Percentiles rank a stretch among this genome's conserved stretches.
Evolutionary conservation across 2,329 filamentous ascomycete genomes (phyloP).

Genomic region (Scorias spongiosa): DNA sequence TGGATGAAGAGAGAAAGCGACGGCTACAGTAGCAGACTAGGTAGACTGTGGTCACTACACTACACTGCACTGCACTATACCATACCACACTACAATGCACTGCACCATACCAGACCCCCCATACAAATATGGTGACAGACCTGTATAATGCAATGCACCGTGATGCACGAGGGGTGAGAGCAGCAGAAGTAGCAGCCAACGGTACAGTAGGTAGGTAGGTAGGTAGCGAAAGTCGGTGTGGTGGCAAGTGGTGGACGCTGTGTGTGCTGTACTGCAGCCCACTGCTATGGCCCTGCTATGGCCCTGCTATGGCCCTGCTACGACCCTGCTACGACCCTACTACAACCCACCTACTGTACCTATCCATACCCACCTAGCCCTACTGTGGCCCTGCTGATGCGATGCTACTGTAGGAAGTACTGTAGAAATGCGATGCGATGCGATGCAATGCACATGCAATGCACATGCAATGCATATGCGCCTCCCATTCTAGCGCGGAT

Average conservation of each 20-base stretch:
- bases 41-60: background rate
- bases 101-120: background rate
- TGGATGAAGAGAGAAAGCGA: no score
- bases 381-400: no score
- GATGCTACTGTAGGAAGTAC: no score
- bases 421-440: no score
- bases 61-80: background rate
- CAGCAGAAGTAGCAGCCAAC: background rate
- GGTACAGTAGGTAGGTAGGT: background rate
- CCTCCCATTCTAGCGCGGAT: no score
- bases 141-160: background rate
- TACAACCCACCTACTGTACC: no score
- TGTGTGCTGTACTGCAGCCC: no score
- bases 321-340: no score
- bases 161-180: background rate
- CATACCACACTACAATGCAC: background rate
- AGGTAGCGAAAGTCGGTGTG: background rate
- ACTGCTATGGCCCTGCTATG: no score
- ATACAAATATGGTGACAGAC: background rate
- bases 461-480: background rate
- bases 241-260: background rate
- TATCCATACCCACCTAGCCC: no score
- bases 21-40: background rate
- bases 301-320: no score
- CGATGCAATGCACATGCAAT: background rate